phyloP scores from a whole-genome alignment of 1,284 basidiomycete genomes.

The Cryptococcus sp. region DNA sequence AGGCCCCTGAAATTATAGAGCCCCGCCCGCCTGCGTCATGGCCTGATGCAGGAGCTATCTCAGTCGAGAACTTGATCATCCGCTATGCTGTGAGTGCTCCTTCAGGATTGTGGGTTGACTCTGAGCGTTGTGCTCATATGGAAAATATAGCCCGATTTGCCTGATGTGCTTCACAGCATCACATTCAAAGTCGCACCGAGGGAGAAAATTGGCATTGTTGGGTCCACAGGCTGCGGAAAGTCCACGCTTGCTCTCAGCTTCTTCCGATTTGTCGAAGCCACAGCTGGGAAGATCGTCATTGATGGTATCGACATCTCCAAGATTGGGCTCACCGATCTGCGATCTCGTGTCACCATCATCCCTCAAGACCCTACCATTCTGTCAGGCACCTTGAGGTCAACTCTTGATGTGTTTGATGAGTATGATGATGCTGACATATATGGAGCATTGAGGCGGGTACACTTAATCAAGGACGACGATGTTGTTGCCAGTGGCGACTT shows the following conservation, averaged over 20 bases:
- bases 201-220: constrained; percentile 74
- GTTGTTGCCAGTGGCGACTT: constrained; percentile 50
- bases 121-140: not conserved
- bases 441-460: constrained; percentile 81
- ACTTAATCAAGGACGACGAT: constrained; percentile 59
- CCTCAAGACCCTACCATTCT: constrained; percentile 92
- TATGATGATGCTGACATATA: constrained; percentile 82
- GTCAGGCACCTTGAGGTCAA: constrained; percentile 78
- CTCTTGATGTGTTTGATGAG: constrained; percentile 86
- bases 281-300: constrained; percentile 73
- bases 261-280: constrained; percentile 92
- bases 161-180: constrained; percentile 77
- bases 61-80: constrained; percentile 76
- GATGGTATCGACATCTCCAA: constrained; percentile 80
- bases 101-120: too few species aligned
- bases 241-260: constrained; percentile 86
- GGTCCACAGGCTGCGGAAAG: constrained; percentile 71
- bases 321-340: constrained; percentile 82
- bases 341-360: constrained; percentile 78
- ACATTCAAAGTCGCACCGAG: constrained; percentile 67
- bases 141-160: constrained; percentile 56
- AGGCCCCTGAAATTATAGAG: constrained; percentile 76
- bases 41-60: constrained; percentile 72
- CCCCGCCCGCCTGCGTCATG: constrained; percentile 77
- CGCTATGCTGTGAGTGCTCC: constrained; percentile 70